A percentile compares a stretch with the other conserved stretches of the same genome.
phyloP scores from a whole-genome alignment of 306 rosid genomes.

The Rubus idaeus region DNA sequence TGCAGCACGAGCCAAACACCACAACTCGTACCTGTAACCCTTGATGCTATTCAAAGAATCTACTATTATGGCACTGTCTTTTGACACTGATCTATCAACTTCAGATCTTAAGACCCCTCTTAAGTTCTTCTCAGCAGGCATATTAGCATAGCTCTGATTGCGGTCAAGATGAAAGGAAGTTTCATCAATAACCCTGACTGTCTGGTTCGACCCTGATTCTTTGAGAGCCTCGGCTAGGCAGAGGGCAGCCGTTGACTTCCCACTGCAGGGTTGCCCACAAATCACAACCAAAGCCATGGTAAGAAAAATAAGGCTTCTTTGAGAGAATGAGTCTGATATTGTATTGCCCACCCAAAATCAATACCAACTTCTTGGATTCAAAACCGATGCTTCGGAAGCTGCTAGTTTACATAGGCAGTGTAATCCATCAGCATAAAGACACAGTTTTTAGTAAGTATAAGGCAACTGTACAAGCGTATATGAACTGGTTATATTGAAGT shows the following conservation, averaged over 20 bases:
- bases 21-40: constrained; percentile 89
- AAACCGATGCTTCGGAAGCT: background rate
- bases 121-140: constrained; percentile 89
- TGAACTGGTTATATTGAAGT: background rate
- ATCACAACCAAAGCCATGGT: constrained; percentile 90
- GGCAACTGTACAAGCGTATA: background rate
- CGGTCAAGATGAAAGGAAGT: constrained; percentile 76
- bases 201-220: constrained; percentile 53
- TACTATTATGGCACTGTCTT: constrained; percentile 62
- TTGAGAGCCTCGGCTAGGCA: constrained; percentile 63
- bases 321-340: background rate
- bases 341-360: background rate
- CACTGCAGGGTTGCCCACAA: constrained; percentile 93
- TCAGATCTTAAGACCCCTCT: constrained; percentile 91
- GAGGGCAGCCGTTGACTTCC: constrained; percentile 63
- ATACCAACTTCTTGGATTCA: background rate
- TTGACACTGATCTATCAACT: constrained; percentile 80
- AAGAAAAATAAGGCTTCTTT: background rate
- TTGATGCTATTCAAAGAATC: constrained; percentile 90
- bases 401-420: constrained; percentile 1
- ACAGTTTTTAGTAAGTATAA: background rate
- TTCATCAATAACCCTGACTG: constrained; percentile 69
- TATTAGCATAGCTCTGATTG: constrained; percentile 75
- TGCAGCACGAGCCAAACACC: constrained; percentile 94
- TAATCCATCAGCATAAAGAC: background rate